Base-by-base conservation (phyloP, 495 filamentous ascomycete species). In the Penicilliopsis zonata region DNA sequence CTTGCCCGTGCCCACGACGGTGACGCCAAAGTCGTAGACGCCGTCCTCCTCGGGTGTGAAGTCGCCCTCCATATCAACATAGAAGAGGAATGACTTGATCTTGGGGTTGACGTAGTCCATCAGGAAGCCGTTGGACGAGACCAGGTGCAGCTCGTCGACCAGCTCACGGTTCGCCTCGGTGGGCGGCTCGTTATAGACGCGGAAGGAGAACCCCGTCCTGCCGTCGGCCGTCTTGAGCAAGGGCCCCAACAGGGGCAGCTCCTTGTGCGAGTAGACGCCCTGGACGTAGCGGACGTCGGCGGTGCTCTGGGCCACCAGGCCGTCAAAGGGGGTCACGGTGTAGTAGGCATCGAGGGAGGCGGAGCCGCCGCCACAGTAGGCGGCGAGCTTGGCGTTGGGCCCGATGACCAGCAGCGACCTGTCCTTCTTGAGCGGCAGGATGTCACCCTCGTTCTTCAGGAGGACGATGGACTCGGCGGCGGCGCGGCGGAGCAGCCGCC, bases 331-430 rank as follows among this genome's bases (percentile, higher is more conserved):
- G 1, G 73, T 74, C 17, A 80, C 63, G 13, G 69, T 76, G 51
- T 90, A 88, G 50, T 93, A 88, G 3, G 84, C 76, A 38, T 77
- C 76, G 18, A 92, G 55, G 29, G 74, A 78, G 1, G 85, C 82
- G 39, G 80, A 86, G 6, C 86, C 83, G 36, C 86, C 86, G 24
- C 86, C 84, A 31, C 80, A 77, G 31, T 79, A 80, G 21, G 82
- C 77, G 0, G 83, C 79, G 30, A 78, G 57, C 41, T 82, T 82
- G 20, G 80, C 69, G 47, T 87, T 88, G 9, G 82, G 82, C 4
- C 82, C 82, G 35, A 94, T 90, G 18, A 90, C 67, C 5, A 82
- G 75, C 28, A 88, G 65, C 28, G 66, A 63, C 19, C 71, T 68
- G 13, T 67, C 60, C 40, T 70, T 74, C 30, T 68, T 71, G 10